Evolutionary conservation across 345 rosid genomes (phyloP).

Genomic region (Populus davidiana): DNA sequence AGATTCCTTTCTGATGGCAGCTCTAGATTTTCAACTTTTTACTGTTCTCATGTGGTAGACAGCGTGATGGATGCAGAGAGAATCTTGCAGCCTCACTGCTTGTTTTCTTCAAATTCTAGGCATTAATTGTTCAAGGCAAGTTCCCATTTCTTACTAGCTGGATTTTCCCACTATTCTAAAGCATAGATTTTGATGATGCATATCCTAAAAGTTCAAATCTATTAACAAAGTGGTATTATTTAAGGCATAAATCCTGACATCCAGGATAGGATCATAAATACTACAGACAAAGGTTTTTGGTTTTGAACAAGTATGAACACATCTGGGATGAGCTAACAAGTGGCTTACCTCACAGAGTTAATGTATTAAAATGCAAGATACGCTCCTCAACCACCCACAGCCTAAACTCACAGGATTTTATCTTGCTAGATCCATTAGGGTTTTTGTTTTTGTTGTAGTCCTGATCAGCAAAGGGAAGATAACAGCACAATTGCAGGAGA

Average conservation of each 20-base stretch:
- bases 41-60: conserved; percentile 4
- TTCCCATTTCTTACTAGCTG: not conserved
- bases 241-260: not conserved
- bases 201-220: not conserved
- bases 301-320: too few relatives aligned
- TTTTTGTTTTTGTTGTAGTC: too few relatives aligned
- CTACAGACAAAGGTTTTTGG: too few relatives aligned
- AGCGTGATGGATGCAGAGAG: conserved; percentile 11
- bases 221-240: too few relatives aligned
- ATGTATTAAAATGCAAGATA: too few relatives aligned
- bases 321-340: too few relatives aligned
- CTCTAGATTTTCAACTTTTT: not conserved
- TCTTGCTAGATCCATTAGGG: too few relatives aligned
- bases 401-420: too few relatives aligned
- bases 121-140: not conserved
- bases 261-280: not conserved
- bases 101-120: not conserved
- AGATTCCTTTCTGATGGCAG: not conserved
- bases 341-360: too few relatives aligned
- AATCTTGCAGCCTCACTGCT: conserved; percentile 1
- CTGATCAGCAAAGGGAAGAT: too few relatives aligned
- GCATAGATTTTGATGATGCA: not conserved
- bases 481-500: too few relatives aligned
- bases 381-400: too few relatives aligned
- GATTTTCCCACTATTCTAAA: not conserved